Evolutionary conservation across 805 yeast species (phyloP), one percentile per base, ranked within the genome.

Genomic region (Ogataea nitratoaversa): DNA sequence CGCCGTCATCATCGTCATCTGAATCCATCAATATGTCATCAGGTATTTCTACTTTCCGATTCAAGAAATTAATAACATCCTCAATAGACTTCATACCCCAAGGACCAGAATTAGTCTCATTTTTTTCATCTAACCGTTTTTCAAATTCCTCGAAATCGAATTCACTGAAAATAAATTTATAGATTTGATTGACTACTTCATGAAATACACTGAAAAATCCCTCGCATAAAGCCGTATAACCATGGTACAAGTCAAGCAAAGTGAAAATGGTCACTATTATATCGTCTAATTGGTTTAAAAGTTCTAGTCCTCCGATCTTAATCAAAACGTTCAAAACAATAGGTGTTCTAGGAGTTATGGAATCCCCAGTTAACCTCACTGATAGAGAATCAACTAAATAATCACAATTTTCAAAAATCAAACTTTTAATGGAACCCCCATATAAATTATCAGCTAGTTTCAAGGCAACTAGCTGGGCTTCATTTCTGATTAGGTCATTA

Each of bases 361-460:
- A 70, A 5, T 89, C 79, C 2, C 84, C 75, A 20, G 87, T 78
- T 38, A 93, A 65, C 46, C 74, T 76, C 22, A 79, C 60, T 3
- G 95, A 82, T n/a, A 89, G 66, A 0, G 88, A 65, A 56, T 93
- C 97, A 13, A 89, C 66, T 16, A 91, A 60, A 54, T 90, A 90
- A 52, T 91, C 96, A 41, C 79, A 71, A 56, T 89, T 91, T 19
- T 77, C 78, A 28, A 71, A 52, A 2, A 93, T 68, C 43, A 91
- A 55, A 3, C 60, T 59, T 25, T 65, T 65, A 2, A 90, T 60
- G 0, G 87, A 77, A 0, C 82, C 82, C 25, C 65, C 52, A 44
- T 81, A 83, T 11, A 79, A 63, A 4, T 66, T 57, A 8, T 60
- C 48, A 0, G 86, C 74, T 5, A 90, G 63, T 3, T 75, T 64